These are phyloP conservation scores for Chaetoceros tenuissimus DNA, from an alignment of 108 stramenopile genomes.

Conservation along the genomic window DNA sequence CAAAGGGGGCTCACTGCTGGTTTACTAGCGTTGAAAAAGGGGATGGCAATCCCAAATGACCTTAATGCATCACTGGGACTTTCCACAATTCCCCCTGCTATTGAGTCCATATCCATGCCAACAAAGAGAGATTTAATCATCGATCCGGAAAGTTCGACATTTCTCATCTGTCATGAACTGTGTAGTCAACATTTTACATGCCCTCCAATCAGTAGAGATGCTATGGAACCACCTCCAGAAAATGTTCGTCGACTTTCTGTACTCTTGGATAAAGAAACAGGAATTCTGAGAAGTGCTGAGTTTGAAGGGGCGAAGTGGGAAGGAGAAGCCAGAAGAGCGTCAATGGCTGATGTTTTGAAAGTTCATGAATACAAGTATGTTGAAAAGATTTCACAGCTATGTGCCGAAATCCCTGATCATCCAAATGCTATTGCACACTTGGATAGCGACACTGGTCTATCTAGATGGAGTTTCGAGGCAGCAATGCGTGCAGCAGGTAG, in stretches of 20 bases:
- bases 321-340: conserved; percentile 60
- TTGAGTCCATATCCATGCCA: conserved; percentile 19
- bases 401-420: conserved; percentile 73
- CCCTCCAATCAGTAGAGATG: conserved; percentile 64
- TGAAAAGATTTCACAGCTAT: conserved; percentile 68
- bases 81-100: conserved; percentile 22
- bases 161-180: conserved; percentile 71
- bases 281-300: conserved; percentile 69
- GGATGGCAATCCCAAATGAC: conserved; percentile 79
- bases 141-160: conserved; percentile 68
- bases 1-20: conserved; percentile 73
- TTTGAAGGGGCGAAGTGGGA: conserved; percentile 64
- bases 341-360: conserved; percentile 77
- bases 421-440: conserved; percentile 73
- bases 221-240: conserved; percentile 73
- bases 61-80: conserved; percentile 43
- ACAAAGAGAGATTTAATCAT: conserved; percentile 72
- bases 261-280: conserved; percentile 64
- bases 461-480: conserved; percentile 85
- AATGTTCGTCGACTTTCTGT: conserved; percentile 80
- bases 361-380: conserved; percentile 87
- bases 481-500: conserved; percentile 83
- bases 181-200: conserved; percentile 76
- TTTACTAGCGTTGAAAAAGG: conserved; percentile 64
- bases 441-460: conserved; percentile 81